Evolutionary conservation across 495 filamentous ascomycete genomes (phyloP).

Genomic region (Neurospora tetraspora): DNA sequence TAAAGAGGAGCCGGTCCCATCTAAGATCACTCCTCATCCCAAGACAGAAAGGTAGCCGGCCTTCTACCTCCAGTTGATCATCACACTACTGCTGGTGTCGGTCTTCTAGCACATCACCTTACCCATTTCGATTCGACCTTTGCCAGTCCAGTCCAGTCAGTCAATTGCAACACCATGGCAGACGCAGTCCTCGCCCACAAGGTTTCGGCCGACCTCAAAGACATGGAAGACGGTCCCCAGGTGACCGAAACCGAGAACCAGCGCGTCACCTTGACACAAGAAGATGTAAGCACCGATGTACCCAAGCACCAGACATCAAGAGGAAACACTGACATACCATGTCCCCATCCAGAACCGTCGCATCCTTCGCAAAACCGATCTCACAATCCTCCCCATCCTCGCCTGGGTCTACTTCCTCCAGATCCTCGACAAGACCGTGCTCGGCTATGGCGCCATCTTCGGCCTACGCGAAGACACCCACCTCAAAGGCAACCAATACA

Average conservation of each 20-base stretch:
- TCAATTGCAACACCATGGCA: neutral
- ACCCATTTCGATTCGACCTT: neutral
- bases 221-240: neutral
- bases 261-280: slow-evolving; percentile 5
- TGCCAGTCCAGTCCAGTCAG: neutral
- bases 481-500: slow-evolving; percentile 51
- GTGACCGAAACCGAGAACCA: slow-evolving; percentile 1
- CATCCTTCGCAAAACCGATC: slow-evolving; percentile 53
- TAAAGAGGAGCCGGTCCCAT: neutral
- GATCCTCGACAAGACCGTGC: slow-evolving; percentile 56
- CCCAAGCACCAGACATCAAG: too few species aligned
- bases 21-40: neutral
- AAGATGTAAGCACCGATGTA: slow-evolving; percentile 1
- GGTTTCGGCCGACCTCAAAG: neutral
- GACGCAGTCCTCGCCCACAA: neutral
- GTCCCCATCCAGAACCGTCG: slow-evolving; percentile 31
- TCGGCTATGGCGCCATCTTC: slow-evolving; percentile 54
- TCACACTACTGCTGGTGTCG: neutral
- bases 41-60: neutral
- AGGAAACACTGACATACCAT: neutral
- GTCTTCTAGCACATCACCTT: neutral
- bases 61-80: neutral
- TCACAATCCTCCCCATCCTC: slow-evolving; percentile 45
- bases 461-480: slow-evolving; percentile 46
- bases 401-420: slow-evolving; percentile 56